A percentile compares a stretch with the other conserved stretches of the same genome.
phyloP scores from a whole-genome alignment of 805 yeast species.

The Metschnikowia picachoensis region DNA sequence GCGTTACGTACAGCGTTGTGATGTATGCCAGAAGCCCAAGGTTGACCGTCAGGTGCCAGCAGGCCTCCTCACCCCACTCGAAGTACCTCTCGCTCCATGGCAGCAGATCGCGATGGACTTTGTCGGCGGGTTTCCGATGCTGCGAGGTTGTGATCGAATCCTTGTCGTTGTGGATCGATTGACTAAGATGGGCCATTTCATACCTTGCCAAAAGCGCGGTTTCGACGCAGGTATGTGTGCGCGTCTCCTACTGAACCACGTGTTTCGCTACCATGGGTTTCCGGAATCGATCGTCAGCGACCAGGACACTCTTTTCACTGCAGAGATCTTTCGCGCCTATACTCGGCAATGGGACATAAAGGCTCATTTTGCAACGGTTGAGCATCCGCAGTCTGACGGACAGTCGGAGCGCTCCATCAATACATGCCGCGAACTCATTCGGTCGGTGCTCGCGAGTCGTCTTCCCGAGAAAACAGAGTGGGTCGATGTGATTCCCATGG shows the following conservation, averaged over 20 bases:
- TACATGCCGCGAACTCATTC: neutral
- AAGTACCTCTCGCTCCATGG: neutral
- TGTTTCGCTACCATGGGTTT: neutral
- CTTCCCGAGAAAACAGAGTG: neutral
- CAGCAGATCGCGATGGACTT: neutral
- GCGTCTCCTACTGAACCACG: neutral
- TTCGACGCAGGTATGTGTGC: neutral
- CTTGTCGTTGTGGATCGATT: neutral
- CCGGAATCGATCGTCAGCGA: neutral
- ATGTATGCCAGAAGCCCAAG: neutral
- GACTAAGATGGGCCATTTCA: neutral
- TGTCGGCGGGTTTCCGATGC: neutral
- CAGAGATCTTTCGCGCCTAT: neutral
- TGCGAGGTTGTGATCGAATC: neutral
- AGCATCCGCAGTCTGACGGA: conserved; percentile 2
- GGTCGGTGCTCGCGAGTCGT: neutral
- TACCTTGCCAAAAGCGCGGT: neutral
- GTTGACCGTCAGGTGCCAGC: neutral
- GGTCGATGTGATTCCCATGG: neutral
- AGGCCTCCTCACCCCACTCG: neutral
- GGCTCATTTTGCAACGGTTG: neutral
- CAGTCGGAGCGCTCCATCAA: neutral
- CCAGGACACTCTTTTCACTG: neutral
- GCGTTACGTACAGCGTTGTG: neutral
- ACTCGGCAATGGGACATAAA: neutral